Evolutionary conservation across 2,329 filamentous ascomycete genomes (phyloP).

Genomic region (Pseudocercospora macadamiae): DNA sequence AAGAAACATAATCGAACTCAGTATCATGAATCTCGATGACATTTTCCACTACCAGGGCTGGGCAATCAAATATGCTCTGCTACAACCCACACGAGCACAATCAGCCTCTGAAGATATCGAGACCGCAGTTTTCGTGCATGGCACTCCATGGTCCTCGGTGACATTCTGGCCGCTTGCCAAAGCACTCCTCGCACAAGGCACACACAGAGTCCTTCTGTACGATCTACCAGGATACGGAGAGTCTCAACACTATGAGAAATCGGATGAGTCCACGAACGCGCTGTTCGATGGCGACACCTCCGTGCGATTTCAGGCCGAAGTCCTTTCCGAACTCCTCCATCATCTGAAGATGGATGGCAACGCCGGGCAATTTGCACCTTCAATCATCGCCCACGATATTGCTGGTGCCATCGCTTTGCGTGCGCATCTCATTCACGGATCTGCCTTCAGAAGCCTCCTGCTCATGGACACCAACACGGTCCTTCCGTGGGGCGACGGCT

Average conservation of each 20-base stretch:
- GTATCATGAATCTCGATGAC: constrained; percentile 17
- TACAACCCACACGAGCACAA: constrained; percentile 26
- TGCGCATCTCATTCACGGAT: constrained; percentile 43
- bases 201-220: constrained; percentile 48
- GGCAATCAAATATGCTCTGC: constrained; percentile 23
- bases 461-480: constrained; percentile 50
- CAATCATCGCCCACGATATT: constrained; percentile 52
- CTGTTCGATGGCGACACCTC: constrained; percentile 38
- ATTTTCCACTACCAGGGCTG: constrained; percentile 21
- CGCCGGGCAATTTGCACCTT: constrained; percentile 29
- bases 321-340: constrained; percentile 44
- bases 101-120: constrained; percentile 33
- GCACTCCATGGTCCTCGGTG: constrained; percentile 52
- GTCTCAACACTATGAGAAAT: constrained; percentile 35
- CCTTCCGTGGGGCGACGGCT: constrained; percentile 47
- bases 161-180: constrained; percentile 45
- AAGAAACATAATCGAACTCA: too few species aligned
- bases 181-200: constrained; percentile 36
- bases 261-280: constrained; percentile 24
- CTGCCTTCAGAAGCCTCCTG: constrained; percentile 44
- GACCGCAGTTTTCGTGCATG: constrained; percentile 51
- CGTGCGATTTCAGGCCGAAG: constrained; percentile 44
- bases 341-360: constrained; percentile 35
- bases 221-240: constrained; percentile 52
- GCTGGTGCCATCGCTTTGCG: constrained; percentile 48